phyloP scores from a whole-genome alignment of 106 monocot species.

The Dendrobium chrysotoxum region DNA sequence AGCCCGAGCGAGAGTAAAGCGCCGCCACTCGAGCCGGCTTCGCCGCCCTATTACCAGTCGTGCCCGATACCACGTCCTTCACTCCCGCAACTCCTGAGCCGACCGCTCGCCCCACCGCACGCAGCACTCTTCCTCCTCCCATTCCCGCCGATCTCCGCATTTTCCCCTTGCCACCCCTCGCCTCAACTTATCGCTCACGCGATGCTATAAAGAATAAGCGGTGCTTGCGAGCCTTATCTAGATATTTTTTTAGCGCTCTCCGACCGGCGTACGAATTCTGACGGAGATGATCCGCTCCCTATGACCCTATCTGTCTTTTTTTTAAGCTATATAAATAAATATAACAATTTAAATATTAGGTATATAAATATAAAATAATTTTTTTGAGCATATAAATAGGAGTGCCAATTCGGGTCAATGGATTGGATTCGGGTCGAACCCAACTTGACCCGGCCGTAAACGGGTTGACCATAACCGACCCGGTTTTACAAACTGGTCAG shows the following conservation, averaged over 20 bases:
- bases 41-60: background rate
- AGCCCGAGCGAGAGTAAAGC: slow-evolving; percentile 6
- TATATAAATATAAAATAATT: too few relatives aligned
- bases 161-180: background rate
- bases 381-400: too few relatives aligned
- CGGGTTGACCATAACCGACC: too few relatives aligned
- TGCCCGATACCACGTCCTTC: background rate
- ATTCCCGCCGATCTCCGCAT: slow-evolving; percentile 39
- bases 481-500: too few relatives aligned
- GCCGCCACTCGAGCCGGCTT: background rate
- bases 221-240: background rate
- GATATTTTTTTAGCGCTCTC: background rate
- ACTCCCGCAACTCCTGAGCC: background rate
- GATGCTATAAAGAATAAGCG: background rate
- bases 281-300: background rate
- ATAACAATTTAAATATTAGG: too few relatives aligned
- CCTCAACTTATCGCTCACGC: background rate
- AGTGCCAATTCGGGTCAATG: too few relatives aligned
- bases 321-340: too few relatives aligned
- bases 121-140: slow-evolving; percentile 29
- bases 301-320: too few relatives aligned
- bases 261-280: background rate
- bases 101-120: slow-evolving; percentile 24
- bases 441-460: too few relatives aligned
- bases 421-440: too few relatives aligned